Conservation (phyloP, 2,329 filamentous ascomycete species). For the Fusarium concolor region DNA sequence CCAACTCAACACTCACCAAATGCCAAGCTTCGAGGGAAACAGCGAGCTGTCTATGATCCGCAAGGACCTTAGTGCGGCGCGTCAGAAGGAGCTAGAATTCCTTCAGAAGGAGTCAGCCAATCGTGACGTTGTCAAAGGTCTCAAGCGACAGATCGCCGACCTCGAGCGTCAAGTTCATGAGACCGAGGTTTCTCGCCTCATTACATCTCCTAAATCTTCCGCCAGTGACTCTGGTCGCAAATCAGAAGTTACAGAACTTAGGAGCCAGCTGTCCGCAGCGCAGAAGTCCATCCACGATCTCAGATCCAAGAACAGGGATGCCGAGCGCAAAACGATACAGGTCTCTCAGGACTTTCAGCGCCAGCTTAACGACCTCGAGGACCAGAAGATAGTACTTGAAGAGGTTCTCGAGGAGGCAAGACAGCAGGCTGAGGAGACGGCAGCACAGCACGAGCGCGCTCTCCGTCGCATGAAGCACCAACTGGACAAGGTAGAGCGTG, state of each 20-base stretch:
- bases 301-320: slow-evolving; percentile 61
- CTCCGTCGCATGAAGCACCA: slow-evolving; percentile 60
- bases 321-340: slow-evolving; percentile 59
- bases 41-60: slow-evolving; percentile 71
- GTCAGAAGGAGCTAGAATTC: slow-evolving; percentile 74
- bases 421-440: slow-evolving; percentile 61
- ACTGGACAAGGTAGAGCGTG: slow-evolving; percentile 63
- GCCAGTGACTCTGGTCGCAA: slow-evolving; percentile 63
- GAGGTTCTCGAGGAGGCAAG: slow-evolving; percentile 68
- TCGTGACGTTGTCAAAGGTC: slow-evolving; percentile 70
- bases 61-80: slow-evolving; percentile 70
- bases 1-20: slow-evolving; percentile 52
- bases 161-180: slow-evolving; percentile 77
- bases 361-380: slow-evolving; percentile 68
- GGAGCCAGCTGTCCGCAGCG: slow-evolving; percentile 69
- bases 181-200: slow-evolving; percentile 65
- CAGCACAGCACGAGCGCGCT: slow-evolving; percentile 57
- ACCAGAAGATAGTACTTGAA: slow-evolving; percentile 68
- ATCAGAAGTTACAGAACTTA: slow-evolving; percentile 68
- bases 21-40: slow-evolving; percentile 55
- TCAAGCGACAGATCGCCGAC: slow-evolving; percentile 73
- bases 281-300: slow-evolving; percentile 70
- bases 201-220: slow-evolving; percentile 59
- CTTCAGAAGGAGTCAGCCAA: slow-evolving; percentile 73
- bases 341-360: slow-evolving; percentile 62